Conservation (phyloP, 1,139 yeast species). For the Saccharomycopsis crataegensis region DNA sequence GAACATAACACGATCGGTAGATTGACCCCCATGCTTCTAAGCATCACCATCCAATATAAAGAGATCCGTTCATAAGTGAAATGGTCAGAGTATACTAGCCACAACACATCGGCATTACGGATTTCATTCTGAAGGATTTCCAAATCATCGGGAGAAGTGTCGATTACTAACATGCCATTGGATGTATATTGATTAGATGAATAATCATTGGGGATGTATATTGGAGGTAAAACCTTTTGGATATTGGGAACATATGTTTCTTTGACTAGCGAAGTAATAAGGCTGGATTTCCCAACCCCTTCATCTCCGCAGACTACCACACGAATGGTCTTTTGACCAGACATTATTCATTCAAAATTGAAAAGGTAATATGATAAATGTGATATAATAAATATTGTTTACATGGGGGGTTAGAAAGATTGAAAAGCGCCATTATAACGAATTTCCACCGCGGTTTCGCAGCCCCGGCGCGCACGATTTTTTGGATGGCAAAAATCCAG, state of each 20-base stretch:
- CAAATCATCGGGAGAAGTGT: slow-evolving; percentile 67
- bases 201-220: slow-evolving; percentile 67
- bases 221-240: slow-evolving; percentile 73
- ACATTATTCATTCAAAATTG: not conserved
- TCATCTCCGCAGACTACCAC: slow-evolving; percentile 97
- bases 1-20: slow-evolving; percentile 87
- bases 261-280: slow-evolving; percentile 73
- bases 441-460: not conserved
- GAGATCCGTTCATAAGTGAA: slow-evolving; percentile 90
- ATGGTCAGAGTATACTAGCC: slow-evolving; percentile 89
- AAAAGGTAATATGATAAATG: too few species aligned
- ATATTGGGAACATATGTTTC: slow-evolving; percentile 70
- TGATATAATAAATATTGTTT: too few species aligned
- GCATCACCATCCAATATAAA: slow-evolving; percentile 89
- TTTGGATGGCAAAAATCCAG: slow-evolving; percentile 4
- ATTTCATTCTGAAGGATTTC: slow-evolving; percentile 60
- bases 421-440: too few species aligned
- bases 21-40: slow-evolving; percentile 87
- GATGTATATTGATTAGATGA: slow-evolving; percentile 55
- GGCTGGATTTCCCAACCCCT: slow-evolving; percentile 69
- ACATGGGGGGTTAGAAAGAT: not conserved
- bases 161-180: slow-evolving; percentile 63
- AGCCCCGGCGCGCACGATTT: not conserved
- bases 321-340: slow-evolving; percentile 40
- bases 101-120: slow-evolving; percentile 80